Evolutionary conservation across 768 basidiomycete species (phyloP).

Genomic region (Rhodotorula babjevae): DNA sequence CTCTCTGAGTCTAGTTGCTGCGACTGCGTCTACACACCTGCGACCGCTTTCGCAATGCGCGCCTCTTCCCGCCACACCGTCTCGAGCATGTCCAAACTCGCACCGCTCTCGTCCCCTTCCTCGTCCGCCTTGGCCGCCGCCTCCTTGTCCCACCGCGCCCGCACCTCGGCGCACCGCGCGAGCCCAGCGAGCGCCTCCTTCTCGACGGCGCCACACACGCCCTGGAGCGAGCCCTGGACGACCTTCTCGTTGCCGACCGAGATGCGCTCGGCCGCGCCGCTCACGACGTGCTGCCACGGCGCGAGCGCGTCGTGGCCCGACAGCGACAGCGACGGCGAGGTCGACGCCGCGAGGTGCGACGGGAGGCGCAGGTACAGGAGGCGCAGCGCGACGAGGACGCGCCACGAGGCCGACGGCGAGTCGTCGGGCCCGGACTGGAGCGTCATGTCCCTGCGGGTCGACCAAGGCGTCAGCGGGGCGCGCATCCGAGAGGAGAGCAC

Average conservation of each 20-base stretch:
- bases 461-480: conserved; percentile 5
- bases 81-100: conserved; percentile 19
- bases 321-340: not conserved
- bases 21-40: not conserved
- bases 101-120: not conserved
- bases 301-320: conserved; percentile 13
- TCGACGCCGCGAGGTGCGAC: not conserved
- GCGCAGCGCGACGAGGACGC: conserved; percentile 32
- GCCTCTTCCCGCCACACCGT: conserved; percentile 23
- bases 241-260: conserved; percentile 44
- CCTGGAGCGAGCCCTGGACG: conserved; percentile 19
- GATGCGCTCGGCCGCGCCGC: conserved; percentile 37
- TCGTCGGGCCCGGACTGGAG: conserved; percentile 26
- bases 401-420: conserved; percentile 22
- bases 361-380: conserved; percentile 34
- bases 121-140: not conserved
- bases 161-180: not conserved
- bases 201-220: conserved; percentile 25
- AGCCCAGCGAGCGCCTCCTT: conserved; percentile 15
- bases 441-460: conserved; percentile 32
- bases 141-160: conserved; percentile 7
- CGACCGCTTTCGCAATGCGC: conserved; percentile 8
- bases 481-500: too few relatives aligned
- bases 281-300: conserved; percentile 29
- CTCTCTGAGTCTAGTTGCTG: not conserved